Conservation (phyloP, 2,329 filamentous ascomycete genomes). For the Fusarium chlamydosporum region DNA sequence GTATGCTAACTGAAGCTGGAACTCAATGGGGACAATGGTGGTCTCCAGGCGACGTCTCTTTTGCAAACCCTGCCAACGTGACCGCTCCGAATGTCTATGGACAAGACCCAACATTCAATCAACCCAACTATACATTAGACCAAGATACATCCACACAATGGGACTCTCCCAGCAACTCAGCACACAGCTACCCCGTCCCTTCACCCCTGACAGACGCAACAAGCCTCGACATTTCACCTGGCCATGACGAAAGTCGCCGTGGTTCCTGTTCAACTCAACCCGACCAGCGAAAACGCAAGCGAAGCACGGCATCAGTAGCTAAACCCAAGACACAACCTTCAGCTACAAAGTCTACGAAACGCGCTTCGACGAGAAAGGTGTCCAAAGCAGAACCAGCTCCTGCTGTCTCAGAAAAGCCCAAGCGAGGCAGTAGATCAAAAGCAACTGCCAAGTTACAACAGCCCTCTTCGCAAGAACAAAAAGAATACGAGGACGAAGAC, state of each 20-base stretch:
- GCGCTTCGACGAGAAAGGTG: not conserved
- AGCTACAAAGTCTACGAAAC: not conserved
- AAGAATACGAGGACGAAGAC: not conserved
- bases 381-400: not conserved
- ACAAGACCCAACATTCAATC: not conserved
- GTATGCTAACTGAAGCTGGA: not conserved
- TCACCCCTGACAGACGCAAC: not conserved
- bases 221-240: fast-evolving
- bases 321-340: fast-evolving
- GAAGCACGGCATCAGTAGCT: not conserved
- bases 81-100: not conserved
- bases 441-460: not conserved
- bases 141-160: not conserved
- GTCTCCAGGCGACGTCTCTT: not conserved
- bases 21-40: not conserved
- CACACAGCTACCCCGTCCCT: not conserved
- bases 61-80: not conserved
- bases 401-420: not conserved
- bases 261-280: not conserved
- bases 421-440: not conserved
- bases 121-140: not conserved
- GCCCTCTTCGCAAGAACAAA: not conserved
- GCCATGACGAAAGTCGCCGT: not conserved
- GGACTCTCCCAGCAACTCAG: not conserved
- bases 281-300: not conserved